Evolutionary conservation across 2,329 filamentous ascomycete species (phyloP).

Genomic region (Penicillium italicum): DNA sequence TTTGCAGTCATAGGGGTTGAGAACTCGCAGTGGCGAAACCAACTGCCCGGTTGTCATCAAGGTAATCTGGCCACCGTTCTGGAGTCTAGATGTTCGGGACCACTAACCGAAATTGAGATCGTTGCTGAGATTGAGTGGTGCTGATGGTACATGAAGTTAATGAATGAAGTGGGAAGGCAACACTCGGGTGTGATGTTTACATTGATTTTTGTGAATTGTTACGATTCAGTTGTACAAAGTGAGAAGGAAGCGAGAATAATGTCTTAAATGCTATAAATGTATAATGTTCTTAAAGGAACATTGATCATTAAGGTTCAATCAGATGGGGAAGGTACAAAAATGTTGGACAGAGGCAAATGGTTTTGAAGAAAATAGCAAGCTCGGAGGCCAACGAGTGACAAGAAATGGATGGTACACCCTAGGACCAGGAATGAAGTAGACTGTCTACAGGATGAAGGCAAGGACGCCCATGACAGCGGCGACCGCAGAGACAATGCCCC

Average conservation of each 20-base stretch:
- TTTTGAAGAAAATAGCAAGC: background rate
- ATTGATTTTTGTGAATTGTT: too few relatives aligned
- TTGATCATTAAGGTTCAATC: conserved; percentile 12
- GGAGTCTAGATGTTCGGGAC: background rate
- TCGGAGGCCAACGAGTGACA: conserved; percentile 13
- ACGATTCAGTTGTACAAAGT: too few relatives aligned
- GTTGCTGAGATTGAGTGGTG: too few relatives aligned
- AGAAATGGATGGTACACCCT: background rate
- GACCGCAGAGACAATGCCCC: conserved; percentile 23
- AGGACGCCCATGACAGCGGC: conserved; percentile 27
- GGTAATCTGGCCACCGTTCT: background rate
- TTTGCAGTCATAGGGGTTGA: background rate
- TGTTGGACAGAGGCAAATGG: conserved; percentile 2
- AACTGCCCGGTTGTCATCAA: background rate
- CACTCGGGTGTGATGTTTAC: too few relatives aligned
- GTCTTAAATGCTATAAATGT: rapidly evolving
- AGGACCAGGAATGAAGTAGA: background rate
- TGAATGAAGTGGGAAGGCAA: too few relatives aligned
- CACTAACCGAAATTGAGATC: background rate
- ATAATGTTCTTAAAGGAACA: background rate
- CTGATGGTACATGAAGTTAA: background rate
- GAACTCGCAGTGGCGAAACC: background rate
- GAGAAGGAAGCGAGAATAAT: rapidly evolving
- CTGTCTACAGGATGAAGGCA: conserved; percentile 28
- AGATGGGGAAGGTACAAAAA: conserved; percentile 1